Conservation (phyloP, 768 basidiomycete genomes). For the Amanita jacksonii region DNA sequence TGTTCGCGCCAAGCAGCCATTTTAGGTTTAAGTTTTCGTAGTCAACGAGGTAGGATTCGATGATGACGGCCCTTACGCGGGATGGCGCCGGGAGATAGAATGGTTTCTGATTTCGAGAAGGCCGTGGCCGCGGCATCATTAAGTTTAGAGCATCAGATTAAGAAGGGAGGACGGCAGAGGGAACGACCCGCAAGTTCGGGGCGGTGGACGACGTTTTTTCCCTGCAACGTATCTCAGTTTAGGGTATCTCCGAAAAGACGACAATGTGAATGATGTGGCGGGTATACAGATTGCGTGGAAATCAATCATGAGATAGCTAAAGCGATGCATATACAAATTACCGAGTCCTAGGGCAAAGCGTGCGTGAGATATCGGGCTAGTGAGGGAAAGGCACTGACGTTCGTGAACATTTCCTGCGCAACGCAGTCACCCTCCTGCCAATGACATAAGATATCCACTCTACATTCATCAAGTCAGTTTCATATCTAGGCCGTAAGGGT, state of each 20-base stretch:
- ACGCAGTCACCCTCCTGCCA: conserved; percentile 83
- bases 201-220: background rate
- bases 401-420: conserved; percentile 69
- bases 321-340: conserved; percentile 43
- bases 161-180: conserved; percentile 6
- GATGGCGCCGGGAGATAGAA: too few relatives aligned
- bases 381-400: conserved; percentile 39
- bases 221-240: conserved; percentile 5
- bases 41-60: conserved; percentile 11
- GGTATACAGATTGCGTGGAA: conserved; percentile 4
- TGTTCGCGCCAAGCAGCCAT: too few relatives aligned
- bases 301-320: conserved; percentile 30
- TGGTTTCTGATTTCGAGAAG: conserved; percentile 28
- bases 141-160: conserved; percentile 14
- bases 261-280: conserved; percentile 4
- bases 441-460: conserved; percentile 76
- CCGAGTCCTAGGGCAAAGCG: conserved; percentile 44
- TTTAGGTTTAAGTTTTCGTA: background rate
- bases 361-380: conserved; percentile 6
- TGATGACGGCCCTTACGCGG: too few relatives aligned
- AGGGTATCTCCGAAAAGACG: conserved; percentile 12
- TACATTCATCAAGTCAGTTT: conserved; percentile 18
- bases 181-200: background rate
- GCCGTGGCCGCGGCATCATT: conserved; percentile 22
- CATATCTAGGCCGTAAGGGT: conserved; percentile 2